These are phyloP conservation scores for Geotrichum phurueaensis DNA, from an alignment of 1,139 yeast species.

Conservation along the genomic window DNA sequence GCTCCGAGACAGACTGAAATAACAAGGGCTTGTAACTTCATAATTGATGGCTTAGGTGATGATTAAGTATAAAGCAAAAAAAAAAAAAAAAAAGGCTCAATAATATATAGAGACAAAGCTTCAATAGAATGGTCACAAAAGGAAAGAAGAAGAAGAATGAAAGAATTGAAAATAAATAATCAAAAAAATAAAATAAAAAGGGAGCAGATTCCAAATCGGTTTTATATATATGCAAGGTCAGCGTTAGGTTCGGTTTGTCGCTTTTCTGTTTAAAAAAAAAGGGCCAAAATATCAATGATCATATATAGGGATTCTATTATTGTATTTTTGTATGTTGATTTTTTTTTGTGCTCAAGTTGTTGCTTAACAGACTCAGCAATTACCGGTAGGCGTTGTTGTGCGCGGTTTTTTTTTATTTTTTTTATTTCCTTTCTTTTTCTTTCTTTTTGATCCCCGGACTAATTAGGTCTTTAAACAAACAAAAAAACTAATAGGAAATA, in stretches of 20 bases:
- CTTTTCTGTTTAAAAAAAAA: neutral
- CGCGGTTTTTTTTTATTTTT: no score
- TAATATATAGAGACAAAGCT: no score
- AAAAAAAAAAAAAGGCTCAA: neutral
- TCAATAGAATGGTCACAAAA: neutral
- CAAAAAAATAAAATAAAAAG: neutral
- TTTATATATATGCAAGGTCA: neutral
- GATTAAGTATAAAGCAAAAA: neutral
- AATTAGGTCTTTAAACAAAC: no score
- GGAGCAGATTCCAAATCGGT: neutral
- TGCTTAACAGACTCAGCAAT: no score
- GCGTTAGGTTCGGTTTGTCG: neutral
- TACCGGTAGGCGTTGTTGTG: no score
- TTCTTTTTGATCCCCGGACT: no score
- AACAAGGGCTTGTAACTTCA: neutral
- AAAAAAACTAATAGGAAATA: no score
- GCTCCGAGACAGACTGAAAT: neutral
- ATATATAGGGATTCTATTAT: no score
- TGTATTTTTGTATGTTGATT: no score
- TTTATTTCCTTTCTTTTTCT: no score
- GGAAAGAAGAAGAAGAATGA: neutral
- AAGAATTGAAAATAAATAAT: neutral
- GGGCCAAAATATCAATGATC: neutral
- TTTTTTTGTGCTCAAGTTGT: no score
- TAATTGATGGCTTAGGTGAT: neutral